Evolutionary conservation across 2,329 filamentous ascomycete species (phyloP).

Genomic region (Ceratocystis papillata): DNA sequence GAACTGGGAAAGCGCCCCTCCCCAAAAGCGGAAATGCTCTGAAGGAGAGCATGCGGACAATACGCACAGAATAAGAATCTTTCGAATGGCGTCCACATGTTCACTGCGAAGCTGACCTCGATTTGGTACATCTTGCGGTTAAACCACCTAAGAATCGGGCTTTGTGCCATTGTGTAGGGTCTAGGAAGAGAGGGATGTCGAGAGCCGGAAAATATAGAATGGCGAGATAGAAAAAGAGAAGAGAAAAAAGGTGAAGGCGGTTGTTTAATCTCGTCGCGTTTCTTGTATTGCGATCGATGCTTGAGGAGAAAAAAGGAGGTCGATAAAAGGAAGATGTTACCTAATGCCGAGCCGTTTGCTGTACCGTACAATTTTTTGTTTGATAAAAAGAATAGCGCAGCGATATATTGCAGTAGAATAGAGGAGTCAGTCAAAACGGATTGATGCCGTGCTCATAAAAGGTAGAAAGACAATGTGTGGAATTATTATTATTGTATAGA

Average conservation of each 20-base stretch:
- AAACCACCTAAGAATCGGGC: constrained; percentile 48
- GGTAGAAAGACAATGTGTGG: background rate
- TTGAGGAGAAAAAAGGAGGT: constrained; percentile 1
- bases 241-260: background rate
- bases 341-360: background rate
- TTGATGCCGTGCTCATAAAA: background rate
- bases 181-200: background rate
- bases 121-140: constrained; percentile 96
- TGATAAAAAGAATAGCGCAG: background rate
- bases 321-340: background rate
- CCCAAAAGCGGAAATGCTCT: background rate
- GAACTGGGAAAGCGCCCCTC: background rate
- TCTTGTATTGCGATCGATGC: background rate
- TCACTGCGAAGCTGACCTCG: constrained; percentile 90
- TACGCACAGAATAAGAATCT: constrained; percentile 91
- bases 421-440: background rate
- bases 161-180: constrained; percentile 22
- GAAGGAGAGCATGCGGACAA: background rate
- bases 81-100: constrained; percentile 94
- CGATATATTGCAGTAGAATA: background rate
- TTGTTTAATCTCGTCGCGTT: background rate
- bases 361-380: background rate
- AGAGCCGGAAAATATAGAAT: too few species aligned
- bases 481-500: background rate
- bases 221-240: background rate